Base-by-base conservation (phyloP, 768 basidiomycete species). In the Pleurotus djamor region DNA sequence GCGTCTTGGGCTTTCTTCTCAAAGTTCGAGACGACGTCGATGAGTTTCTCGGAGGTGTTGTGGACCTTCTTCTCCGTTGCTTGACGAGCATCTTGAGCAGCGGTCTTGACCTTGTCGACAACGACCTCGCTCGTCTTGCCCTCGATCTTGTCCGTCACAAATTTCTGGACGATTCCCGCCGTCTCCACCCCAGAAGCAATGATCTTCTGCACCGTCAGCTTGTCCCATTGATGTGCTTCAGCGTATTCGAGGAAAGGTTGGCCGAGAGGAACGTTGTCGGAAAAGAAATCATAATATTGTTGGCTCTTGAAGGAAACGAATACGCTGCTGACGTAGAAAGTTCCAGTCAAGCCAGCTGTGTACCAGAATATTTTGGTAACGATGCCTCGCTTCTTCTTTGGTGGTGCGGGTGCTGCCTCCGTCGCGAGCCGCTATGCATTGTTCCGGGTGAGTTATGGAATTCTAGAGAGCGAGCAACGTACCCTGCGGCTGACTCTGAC, bases 211-310 rank as follows among this genome's bases (percentile, higher is more conserved):
- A 85, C 60, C 35, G 92, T 91, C 61, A 92, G 73, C 5, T 79
- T 83, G 65, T 95, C 91, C 91, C 92, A 95, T 12, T 85, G 81
- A 59, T 86, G 77, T 33, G 82, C 78, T 67, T 97, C 93, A 8
- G 89, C 91, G 67, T 86, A 94, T 60, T 95, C 89, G 43, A 96
- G 78, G 72, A 96, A 79, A 14, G 82, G 68, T 62, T 88, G 83
- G 33, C 87, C 94, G 41, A 92, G 79, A 2, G 96, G 96, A 57
- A 95, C 85, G 45, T 83, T 79, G 65, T 88, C 84, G 58, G 86
- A 81, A 79, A 97, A 97, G 69, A 96, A 81, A 64, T 96, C 90
- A 68, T 91, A 87, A 77, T 96, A 97, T 2, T 77, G 71, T 64
- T 87, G 88, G 71, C 83, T 87, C 66, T 89, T 83, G 76, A 90